These are phyloP conservation scores for Fusarium proliferatum DNA, from an alignment of 2,329 filamentous ascomycete species.

Conservation along the genomic window DNA sequence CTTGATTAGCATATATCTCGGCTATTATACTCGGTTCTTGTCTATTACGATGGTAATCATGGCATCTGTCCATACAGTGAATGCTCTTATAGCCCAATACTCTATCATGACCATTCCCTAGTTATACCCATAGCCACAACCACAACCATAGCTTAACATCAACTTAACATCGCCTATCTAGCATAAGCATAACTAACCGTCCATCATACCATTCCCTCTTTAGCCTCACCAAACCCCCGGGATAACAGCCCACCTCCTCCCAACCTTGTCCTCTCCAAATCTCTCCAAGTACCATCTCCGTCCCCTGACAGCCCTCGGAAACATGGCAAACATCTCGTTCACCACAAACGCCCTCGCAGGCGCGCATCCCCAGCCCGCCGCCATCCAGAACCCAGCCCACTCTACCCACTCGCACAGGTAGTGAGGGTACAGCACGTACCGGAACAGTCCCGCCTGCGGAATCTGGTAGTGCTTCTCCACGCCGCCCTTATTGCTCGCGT, in stretches of 20 bases:
- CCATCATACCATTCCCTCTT: slow-evolving; percentile 27
- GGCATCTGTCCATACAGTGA: neutral
- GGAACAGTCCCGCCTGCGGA: slow-evolving; percentile 85
- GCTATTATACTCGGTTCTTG: slow-evolving; percentile 25
- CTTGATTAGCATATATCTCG: slow-evolving; percentile 5
- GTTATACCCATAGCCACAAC: neutral
- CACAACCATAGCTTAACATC: neutral
- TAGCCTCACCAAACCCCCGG: slow-evolving; percentile 64
- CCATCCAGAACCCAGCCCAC: slow-evolving; percentile 90
- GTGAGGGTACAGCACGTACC: slow-evolving; percentile 87
- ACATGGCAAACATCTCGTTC: slow-evolving; percentile 91
- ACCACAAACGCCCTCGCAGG: slow-evolving; percentile 85
- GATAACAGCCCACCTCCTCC: slow-evolving; percentile 77
- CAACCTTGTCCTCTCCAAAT: slow-evolving; percentile 87
- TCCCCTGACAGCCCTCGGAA: slow-evolving; percentile 84
- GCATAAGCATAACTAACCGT: slow-evolving; percentile 4
- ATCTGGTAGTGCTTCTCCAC: slow-evolving; percentile 86
- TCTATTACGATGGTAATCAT: neutral
- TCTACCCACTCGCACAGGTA: slow-evolving; percentile 98
- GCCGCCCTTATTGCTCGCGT: neutral
- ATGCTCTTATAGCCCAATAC: neutral
- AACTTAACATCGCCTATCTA: slow-evolving; percentile 6
- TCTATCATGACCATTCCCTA: neutral
- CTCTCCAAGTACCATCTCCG: slow-evolving; percentile 86
- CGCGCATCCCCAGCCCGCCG: slow-evolving; percentile 72